Percentiles rank a stretch among this genome's conserved stretches.
Evolutionary conservation across 129 eudicot species (phyloP).

Genomic region (Kitagawia praeruptora): DNA sequence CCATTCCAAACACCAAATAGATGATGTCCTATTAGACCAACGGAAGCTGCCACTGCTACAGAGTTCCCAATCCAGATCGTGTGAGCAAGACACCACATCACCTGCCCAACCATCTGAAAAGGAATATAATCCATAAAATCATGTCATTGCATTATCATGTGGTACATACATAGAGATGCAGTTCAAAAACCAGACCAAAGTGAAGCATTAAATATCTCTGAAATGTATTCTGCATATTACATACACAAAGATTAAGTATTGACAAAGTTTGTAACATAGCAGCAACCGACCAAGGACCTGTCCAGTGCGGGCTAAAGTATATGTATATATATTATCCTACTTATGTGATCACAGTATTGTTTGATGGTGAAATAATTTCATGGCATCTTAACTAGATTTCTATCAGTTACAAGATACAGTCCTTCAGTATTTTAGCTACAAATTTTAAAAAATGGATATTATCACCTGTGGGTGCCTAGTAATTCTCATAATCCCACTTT

Average conservation of each 20-base stretch:
- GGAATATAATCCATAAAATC: background rate
- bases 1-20: slow-evolving; percentile 98
- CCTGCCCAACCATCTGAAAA: slow-evolving; percentile 91
- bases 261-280: background rate
- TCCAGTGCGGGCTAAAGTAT: background rate
- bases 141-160: background rate
- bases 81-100: slow-evolving; percentile 96
- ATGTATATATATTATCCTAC: background rate
- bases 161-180: background rate
- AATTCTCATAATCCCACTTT: slow-evolving; percentile 98
- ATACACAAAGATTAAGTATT: background rate
- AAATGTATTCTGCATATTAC: background rate
- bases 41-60: slow-evolving; percentile 85
- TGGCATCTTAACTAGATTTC: background rate
- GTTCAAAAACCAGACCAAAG: background rate
- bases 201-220: background rate
- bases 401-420: background rate
- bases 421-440: background rate
- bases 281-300: background rate
- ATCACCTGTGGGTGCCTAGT: slow-evolving; percentile 98
- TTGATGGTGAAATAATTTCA: background rate
- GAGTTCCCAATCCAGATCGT: slow-evolving; percentile 95
- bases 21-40: slow-evolving; percentile 90
- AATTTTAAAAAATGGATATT: background rate
- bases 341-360: background rate